Percentiles rank a stretch among this genome's conserved stretches.
phyloP scores from a whole-genome alignment of 805 yeast species.

The Ascoidea rubescens region DNA sequence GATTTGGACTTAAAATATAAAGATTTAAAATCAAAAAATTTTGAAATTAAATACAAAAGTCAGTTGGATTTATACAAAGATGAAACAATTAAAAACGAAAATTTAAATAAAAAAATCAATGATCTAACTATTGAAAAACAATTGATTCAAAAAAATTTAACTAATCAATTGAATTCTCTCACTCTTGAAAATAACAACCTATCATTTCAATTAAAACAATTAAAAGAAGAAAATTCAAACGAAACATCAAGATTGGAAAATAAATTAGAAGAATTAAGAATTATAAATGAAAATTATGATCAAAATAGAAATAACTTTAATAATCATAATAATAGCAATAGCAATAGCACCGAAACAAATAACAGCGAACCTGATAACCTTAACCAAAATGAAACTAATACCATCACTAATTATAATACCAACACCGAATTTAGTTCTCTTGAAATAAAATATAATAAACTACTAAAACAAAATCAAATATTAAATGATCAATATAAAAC shows the following conservation, averaged over 20 bases:
- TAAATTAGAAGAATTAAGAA: conserved; percentile 54
- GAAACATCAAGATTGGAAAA: conserved; percentile 52
- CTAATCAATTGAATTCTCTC: conserved; percentile 8
- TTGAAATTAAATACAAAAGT: conserved; percentile 4
- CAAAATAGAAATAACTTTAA: background rate
- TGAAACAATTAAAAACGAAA: conserved; percentile 7
- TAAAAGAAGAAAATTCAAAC: conserved; percentile 19
- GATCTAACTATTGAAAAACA: conserved; percentile 19
- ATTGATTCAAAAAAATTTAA: conserved; percentile 12
- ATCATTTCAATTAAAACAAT: conserved; percentile 12
- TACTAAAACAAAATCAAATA: conserved; percentile 34
- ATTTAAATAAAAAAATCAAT: conserved; percentile 15
- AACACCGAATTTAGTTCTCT: conserved; percentile 12
- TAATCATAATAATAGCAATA: conserved; percentile 1
- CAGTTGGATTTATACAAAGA: background rate
- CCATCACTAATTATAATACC: conserved; percentile 14
- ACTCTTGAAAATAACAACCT: conserved; percentile 15
- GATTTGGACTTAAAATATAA: conserved; percentile 7
- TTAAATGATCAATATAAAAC: conserved; percentile 60
- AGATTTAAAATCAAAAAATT: conserved; percentile 13
- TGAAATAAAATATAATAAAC: conserved; percentile 27
- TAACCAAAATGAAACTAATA: conserved; percentile 13
- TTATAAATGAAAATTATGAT: conserved; percentile 35
- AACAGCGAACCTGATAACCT: background rate
- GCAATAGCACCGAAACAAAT: background rate